Base-by-base conservation (phyloP, 176 grass and related monocot genomes). In the Sorghum bicolor region DNA sequence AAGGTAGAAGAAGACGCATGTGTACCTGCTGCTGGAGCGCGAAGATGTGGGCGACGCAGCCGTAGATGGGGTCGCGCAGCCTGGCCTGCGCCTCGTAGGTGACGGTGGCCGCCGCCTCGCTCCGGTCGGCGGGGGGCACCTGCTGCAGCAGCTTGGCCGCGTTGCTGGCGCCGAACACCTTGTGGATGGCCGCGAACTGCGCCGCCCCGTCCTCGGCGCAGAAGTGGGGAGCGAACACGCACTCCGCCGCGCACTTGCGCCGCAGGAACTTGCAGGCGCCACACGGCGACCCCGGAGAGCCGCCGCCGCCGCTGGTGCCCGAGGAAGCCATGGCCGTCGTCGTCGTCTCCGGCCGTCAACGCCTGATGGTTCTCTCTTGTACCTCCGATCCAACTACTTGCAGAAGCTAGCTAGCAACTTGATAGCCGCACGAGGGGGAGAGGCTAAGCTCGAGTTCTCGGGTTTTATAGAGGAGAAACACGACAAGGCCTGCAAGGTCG, bases 151-250 rank as follows among this genome's bases (percentile, higher is more conserved):
- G 85, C 88, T 98, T 98, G n/a, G 95, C 94, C 20, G 94, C 93
- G 79, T 98, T 98, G 83, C 95, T 98, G 28, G 95, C 95, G 25
- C 95, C 95, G 69, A 98, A 98, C 47, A 98, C 95, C 90, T 93
- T 90, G 82, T 98, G 92, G 85, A 98, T 98, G 48, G 92, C 92
- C 55, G 95, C 92, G 81, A 98, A 98, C 84, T 95, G 92, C 34
- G 87, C 58, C 61, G 93, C 82, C 6, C 92, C 96, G 83, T 98
- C 92, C 72, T 98, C 96, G 13, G 92, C 87, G 85, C 96, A 93
- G 87, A 98, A 98, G 91, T 92, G 89, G 0, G 96, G 93, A 36
- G 92, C 96, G 88, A 98, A 98, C 15, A 98, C 87, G 83, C 95
- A 98, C 79, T 94, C 95, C 80, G 78, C 82, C 22, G 88, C 76